Evolutionary conservation across 2,329 filamentous ascomycete genomes (phyloP).

Genomic region (Ceratocystis colombiana): DNA sequence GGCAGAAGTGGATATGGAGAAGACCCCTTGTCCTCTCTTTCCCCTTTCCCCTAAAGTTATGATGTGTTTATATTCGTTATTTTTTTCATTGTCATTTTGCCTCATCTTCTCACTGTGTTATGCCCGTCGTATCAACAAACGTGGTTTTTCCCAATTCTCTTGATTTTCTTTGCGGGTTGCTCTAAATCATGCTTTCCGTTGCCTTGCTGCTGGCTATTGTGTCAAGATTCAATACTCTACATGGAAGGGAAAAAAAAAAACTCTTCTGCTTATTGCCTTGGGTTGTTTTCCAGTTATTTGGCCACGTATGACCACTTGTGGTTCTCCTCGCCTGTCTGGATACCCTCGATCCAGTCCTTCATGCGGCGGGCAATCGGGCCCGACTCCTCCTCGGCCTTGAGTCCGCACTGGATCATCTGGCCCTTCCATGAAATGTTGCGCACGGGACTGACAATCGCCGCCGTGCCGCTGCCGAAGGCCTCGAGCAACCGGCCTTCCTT

Average conservation of each 20-base stretch:
- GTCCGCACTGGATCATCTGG: conserved; percentile 67
- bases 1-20: not conserved
- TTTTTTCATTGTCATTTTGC: too few species aligned
- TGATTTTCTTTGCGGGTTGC: too few species aligned
- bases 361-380: conserved; percentile 76
- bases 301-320: conserved; percentile 73
- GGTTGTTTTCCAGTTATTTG: conserved; percentile 29
- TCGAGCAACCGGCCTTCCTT: conserved; percentile 79
- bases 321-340: conserved; percentile 89
- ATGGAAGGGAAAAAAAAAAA: too few species aligned
- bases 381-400: conserved; percentile 72
- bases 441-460: conserved; percentile 85
- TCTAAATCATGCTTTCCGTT: too few species aligned
- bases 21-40: not conserved
- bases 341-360: conserved; percentile 93
- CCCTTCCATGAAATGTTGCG: conserved; percentile 83
- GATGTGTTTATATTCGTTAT: too few species aligned
- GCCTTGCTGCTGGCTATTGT: too few species aligned
- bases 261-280: too few species aligned
- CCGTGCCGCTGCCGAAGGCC: conserved; percentile 88
- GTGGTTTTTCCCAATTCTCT: too few species aligned
- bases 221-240: too few species aligned
- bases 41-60: not conserved
- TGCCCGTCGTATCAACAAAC: too few species aligned
- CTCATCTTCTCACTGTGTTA: too few species aligned